Evolutionary conservation across 2,329 filamentous ascomycete species (phyloP).

Genomic region (Rutstroemia sp.): DNA sequence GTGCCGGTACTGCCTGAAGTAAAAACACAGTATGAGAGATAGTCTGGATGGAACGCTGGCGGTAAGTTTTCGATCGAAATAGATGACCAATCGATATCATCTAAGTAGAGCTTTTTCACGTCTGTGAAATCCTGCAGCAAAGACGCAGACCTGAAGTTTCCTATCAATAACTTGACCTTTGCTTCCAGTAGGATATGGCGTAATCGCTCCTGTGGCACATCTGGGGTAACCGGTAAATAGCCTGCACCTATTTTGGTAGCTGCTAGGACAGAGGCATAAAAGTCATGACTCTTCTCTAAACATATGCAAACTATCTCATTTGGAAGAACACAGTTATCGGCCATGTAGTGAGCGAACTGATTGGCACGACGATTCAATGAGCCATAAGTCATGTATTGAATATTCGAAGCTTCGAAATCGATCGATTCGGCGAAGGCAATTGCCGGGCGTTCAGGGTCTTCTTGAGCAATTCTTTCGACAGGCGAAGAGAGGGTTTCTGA

Average conservation of each 20-base stretch:
- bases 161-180: conserved; percentile 40
- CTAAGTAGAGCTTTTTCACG: conserved; percentile 24
- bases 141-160: conserved; percentile 26
- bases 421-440: conserved; percentile 54
- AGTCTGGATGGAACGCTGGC: conserved; percentile 11
- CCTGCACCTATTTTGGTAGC: conserved; percentile 68
- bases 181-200: conserved; percentile 56
- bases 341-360: conserved; percentile 50
- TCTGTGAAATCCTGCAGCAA: conserved; percentile 14
- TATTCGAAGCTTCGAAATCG: conserved; percentile 28
- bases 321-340: conserved; percentile 36
- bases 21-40: conserved; percentile 68
- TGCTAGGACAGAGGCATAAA: conserved; percentile 71
- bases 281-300: conserved; percentile 66
- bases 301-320: conserved; percentile 62
- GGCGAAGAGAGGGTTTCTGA: conserved; percentile 20
- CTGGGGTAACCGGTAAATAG: conserved; percentile 72
- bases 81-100: conserved; percentile 21
- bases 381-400: conserved; percentile 50
- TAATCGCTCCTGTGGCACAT: conserved; percentile 57
- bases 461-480: conserved; percentile 25
- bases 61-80: conserved; percentile 17
- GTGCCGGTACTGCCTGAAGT: conserved; percentile 73
- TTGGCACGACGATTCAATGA: conserved; percentile 60
- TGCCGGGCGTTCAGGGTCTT: conserved; percentile 48